Evolutionary conservation across 2,329 filamentous ascomycete genomes (phyloP), one percentile per base, ranked within the genome.

Genomic region (Cladosporium sp.): DNA sequence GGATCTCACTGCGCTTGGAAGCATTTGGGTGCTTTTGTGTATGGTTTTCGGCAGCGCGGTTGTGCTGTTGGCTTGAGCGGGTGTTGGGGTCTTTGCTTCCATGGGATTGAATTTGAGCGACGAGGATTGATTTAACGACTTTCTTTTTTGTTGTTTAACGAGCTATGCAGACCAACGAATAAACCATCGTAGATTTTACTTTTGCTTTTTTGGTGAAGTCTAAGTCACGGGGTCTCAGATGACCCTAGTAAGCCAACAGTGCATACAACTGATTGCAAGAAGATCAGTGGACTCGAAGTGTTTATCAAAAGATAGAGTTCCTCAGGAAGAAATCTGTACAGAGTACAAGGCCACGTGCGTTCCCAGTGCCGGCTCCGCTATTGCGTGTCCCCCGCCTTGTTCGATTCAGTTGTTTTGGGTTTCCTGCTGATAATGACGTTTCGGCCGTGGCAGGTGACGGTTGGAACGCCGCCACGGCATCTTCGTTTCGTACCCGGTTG

Each of bases 31-130:
- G 10, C 30, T 34, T 24, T 15, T 58, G 14, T 58, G 55, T 34
- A 58, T 58, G 55, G 32, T 41, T 11, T 41, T 58, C 15, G 55
- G 55, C 34, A 34, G 55, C 18, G 34, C 30, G 4, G 34, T 58
- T 41, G 32, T 58, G 55, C 28, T 55, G 28, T 34, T 55, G 28
- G 52, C 52, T 55, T 55, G 52, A 55, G n/a, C 41, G 41, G 41
- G n/a, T 47, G 10, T 47, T 11, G 10, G 8, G 7, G 21, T 12
- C 10, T 47, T 21, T 47, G 36, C 5, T 41, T 41, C 14, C 15
- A 47, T 10, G 8, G n/a, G 41, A 12, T 11, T 11, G 41, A 3
- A 24, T 1, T 8, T 12, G 41, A 47, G 41, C 41, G 41, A 47
- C 41, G 41, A 47, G n/a, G 41, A 47, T 47, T 24, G 41, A 47